Evolutionary conservation across 2,329 filamentous ascomycete species (phyloP), one percentile per base, ranked within the genome.

Genomic region (Verticillium isaacii): DNA sequence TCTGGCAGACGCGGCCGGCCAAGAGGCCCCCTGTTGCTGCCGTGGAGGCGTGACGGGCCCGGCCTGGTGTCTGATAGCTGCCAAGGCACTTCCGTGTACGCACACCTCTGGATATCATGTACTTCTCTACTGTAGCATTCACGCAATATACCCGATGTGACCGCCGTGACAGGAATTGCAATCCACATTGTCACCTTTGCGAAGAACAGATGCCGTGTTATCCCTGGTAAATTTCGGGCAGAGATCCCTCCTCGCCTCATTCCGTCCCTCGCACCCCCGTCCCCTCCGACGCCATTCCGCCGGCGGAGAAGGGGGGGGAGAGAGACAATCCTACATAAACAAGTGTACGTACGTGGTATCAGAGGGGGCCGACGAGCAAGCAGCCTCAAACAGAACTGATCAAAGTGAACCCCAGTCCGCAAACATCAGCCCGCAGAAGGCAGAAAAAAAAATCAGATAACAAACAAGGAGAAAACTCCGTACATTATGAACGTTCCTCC

Each of bases 1-100:
- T 89, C 19, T 89, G 86, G 86, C 80, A 85, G 55, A 82, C 80
- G 45, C n/a, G 45, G n/a, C 45, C 45, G 12, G 34, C 23, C 25
- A 50, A 50, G 45, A 50, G 45, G 45, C 17, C 5, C n/a, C 45
- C 45, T 50, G n/a, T 9, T 23, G n/a, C 39, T n/a, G 39, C 17
- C 39, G n/a, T 19, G 45, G 45, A 50, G 12, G 19, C 45, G 19
- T 45, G 9, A 45, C 17, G 17, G 1, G 39, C 17, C 9, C 15
- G n/a, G 39, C 17, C 15, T 6, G 5, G 8, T 45, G 39, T n/a
- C 8, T 8, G 17, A 45, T 50, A n/a, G 23, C 9, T 23, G n/a
- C 25, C 3, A 3, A 11, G 19, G 23, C 6, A 8, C 12, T 25
- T 11, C 29, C 3, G n/a, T 29, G 29, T 29, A 29, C 29, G 29